Percentiles rank a stretch among this genome's conserved stretches.
Evolutionary conservation across 2,329 filamentous ascomycete species (phyloP).

Genomic region (Ustilaginoidea virens): DNA sequence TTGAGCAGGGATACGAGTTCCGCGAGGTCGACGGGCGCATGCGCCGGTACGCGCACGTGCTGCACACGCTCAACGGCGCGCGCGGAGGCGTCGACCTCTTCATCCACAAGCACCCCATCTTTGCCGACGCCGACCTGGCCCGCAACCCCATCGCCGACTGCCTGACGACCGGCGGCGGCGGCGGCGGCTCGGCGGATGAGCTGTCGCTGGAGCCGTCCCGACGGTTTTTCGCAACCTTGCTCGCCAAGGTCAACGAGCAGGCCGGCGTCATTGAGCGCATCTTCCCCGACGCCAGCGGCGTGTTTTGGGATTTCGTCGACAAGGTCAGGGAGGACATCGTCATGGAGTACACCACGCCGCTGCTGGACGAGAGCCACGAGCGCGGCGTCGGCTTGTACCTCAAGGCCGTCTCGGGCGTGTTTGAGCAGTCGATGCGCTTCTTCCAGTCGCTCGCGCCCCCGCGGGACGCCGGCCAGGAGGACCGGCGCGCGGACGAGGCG

Average conservation of each 20-base stretch:
- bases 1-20: constrained; percentile 79
- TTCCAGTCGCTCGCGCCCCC: constrained; percentile 55
- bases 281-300: constrained; percentile 55
- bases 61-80: constrained; percentile 70
- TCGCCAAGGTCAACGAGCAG: constrained; percentile 69
- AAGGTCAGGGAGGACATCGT: constrained; percentile 74
- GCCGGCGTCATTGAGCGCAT: constrained; percentile 64
- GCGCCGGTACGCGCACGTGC: constrained; percentile 75
- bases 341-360: constrained; percentile 67
- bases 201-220: constrained; percentile 69
- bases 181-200: constrained; percentile 45
- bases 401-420: constrained; percentile 73
- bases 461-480: constrained; percentile 14
- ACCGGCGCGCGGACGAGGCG: constrained; percentile 22
- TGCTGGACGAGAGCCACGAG: constrained; percentile 79
- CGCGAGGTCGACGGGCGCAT: constrained; percentile 82
- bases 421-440: constrained; percentile 72
- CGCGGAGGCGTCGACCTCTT: constrained; percentile 68
- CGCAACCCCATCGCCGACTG: constrained; percentile 65
- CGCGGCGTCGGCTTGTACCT: constrained; percentile 63
- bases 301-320: constrained; percentile 66
- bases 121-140: constrained; percentile 55
- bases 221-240: constrained; percentile 62
- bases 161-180: too few species aligned
- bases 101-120: constrained; percentile 74